Conservation (phyloP, 306 rosid genomes). For the Amphicarpaea edgeworthii region DNA sequence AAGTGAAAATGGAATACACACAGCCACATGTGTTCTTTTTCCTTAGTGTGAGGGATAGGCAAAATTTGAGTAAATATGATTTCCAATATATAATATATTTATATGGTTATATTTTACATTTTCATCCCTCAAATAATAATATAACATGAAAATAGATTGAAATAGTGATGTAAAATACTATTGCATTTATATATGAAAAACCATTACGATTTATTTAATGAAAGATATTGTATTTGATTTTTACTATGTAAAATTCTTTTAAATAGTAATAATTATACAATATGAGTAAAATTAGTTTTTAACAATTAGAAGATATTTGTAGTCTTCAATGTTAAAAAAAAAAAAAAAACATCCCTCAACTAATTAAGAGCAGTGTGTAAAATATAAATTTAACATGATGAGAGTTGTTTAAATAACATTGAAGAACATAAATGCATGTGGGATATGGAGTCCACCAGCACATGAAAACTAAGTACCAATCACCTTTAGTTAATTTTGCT, state of each 20-base stretch:
- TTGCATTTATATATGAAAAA: too few species aligned
- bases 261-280: too few species aligned
- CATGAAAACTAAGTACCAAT: slow-evolving; percentile 15
- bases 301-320: too few species aligned
- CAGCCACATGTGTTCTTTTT: not conserved
- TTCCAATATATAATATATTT: too few species aligned
- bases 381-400: not conserved
- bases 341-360: not conserved
- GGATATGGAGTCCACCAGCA: slow-evolving; percentile 32
- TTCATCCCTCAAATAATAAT: not conserved
- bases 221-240: too few species aligned
- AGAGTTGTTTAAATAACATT: not conserved
- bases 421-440: slow-evolving; percentile 12
- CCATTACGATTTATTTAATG: too few species aligned
- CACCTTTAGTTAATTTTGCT: slow-evolving; percentile 1
- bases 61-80: not conserved
- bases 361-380: not conserved
- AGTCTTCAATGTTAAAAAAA: too few species aligned
- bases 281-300: too few species aligned
- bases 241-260: too few species aligned
- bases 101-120: too few species aligned
- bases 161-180: too few species aligned
- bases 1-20: not conserved
- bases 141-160: too few species aligned
- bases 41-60: slow-evolving; percentile 3